Conservation (phyloP, 129 eudicot genomes). For the Saposhnikovia divaricata region DNA sequence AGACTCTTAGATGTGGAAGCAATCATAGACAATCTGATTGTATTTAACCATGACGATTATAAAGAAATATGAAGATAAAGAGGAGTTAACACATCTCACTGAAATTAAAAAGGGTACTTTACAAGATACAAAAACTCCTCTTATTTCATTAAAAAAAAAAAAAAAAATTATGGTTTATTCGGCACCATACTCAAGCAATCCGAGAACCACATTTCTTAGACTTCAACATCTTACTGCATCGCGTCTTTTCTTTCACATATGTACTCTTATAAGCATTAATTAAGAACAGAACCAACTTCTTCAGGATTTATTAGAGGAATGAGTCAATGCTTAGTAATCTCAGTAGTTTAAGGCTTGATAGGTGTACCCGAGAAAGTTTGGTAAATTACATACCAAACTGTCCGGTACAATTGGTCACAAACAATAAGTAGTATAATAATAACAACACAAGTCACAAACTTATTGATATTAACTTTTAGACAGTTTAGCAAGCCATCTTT, state of each 20-base stretch:
- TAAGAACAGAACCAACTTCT: neutral
- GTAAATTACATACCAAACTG: neutral
- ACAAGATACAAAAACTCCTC: neutral
- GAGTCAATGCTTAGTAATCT: neutral
- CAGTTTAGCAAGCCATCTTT: neutral
- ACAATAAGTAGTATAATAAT: neutral
- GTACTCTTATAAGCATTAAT: neutral
- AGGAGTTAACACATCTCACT: neutral
- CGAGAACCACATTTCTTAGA: neutral
- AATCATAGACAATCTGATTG: neutral
- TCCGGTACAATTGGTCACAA: neutral
- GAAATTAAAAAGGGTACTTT: neutral
- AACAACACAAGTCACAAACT: neutral
- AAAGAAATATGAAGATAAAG: neutral
- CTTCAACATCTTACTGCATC: neutral
- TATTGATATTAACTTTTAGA: neutral
- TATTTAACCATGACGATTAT: neutral
- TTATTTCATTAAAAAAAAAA: neutral
- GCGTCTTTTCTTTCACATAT: no score
- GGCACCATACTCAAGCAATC: neutral
- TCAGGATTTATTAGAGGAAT: neutral
- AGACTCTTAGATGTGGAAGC: neutral
- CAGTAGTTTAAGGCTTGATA: neutral
- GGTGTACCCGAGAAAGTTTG: neutral
- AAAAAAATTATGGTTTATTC: neutral